phyloP scores from a whole-genome alignment of 2,329 filamentous ascomycete genomes.

The Paecilomyces niveus region DNA sequence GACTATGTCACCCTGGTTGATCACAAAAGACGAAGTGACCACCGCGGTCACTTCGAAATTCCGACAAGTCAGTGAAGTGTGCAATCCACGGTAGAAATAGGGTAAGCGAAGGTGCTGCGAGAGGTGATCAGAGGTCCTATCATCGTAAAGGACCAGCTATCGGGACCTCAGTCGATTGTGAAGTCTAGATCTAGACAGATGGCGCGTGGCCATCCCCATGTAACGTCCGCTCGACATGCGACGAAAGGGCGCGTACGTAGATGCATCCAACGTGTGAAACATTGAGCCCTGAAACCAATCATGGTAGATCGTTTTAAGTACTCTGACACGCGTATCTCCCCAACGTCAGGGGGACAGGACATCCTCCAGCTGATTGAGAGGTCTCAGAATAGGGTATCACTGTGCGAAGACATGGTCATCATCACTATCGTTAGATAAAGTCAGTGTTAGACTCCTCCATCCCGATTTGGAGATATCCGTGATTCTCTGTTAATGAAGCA shows the following conservation, averaged over 20 bases:
- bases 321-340: not conserved
- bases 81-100: too few species aligned
- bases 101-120: not conserved
- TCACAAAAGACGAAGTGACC: too few species aligned
- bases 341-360: not conserved
- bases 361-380: not conserved
- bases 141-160: not conserved
- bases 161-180: not conserved
- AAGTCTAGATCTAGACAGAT: not conserved
- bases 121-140: too few species aligned
- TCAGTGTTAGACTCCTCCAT: not conserved
- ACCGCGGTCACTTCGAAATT: too few species aligned
- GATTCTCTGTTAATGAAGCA: not conserved
- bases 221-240: not conserved
- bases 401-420: not conserved
- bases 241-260: not conserved
- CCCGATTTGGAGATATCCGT: not conserved
- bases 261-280: not conserved
- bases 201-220: not conserved
- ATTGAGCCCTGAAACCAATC: not conserved
- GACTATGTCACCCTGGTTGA: too few species aligned
- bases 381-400: not conserved
- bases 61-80: too few species aligned
- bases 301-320: not conserved
- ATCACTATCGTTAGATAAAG: not conserved